A percentile compares a stretch with the other conserved stretches of the same genome.
Evolutionary conservation across 306 rosid genomes (phyloP).

Genomic region (Lathyrus sativus): DNA sequence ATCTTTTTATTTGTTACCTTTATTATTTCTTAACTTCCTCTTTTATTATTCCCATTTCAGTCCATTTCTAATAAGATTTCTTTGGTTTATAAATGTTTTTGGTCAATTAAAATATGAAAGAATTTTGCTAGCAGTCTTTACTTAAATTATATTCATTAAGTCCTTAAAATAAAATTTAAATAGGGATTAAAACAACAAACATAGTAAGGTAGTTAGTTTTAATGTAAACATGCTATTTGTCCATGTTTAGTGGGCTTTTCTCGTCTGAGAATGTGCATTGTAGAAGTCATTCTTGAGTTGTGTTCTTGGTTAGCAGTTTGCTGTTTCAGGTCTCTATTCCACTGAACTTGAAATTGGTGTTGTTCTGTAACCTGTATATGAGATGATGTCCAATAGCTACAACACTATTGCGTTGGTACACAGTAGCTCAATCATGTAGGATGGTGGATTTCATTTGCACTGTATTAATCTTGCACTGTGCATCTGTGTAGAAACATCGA

Average conservation of each 20-base stretch:
- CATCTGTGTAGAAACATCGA: conserved; percentile 25
- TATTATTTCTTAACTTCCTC: no score
- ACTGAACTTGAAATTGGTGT: conserved; percentile 15
- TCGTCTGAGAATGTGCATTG: background rate
- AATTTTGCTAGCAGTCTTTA: background rate
- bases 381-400: conserved; percentile 10
- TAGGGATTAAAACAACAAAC: conserved; percentile 10
- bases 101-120: background rate
- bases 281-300: conserved; percentile 13
- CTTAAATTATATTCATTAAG: background rate
- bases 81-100: conserved; percentile 5
- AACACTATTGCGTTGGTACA: background rate
- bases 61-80: background rate
- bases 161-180: background rate
- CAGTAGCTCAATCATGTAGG: conserved; percentile 26
- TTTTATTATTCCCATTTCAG: no score
- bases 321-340: conserved; percentile 14
- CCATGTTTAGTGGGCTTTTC: background rate
- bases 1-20: no score
- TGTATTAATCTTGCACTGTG: conserved; percentile 10
- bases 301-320: conserved; percentile 15
- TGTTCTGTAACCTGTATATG: background rate
- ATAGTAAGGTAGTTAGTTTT: background rate
- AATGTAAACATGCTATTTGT: conserved; percentile 1
- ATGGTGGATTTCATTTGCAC: conserved; percentile 17